Conservation (phyloP, 768 basidiomycete species). For the Boletus rufocinnamomeus region DNA sequence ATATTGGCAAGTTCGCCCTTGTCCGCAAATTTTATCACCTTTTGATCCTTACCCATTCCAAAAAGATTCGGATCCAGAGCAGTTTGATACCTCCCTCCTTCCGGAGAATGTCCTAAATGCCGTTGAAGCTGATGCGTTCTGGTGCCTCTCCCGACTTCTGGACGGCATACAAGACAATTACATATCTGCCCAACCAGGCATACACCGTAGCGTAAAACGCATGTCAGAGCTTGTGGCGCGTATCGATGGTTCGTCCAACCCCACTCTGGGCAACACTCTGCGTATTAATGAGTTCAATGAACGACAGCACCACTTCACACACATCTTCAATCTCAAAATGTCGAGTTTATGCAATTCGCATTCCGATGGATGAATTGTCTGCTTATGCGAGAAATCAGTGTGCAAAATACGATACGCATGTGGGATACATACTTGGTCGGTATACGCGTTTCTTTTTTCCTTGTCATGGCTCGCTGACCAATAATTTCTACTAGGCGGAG, state of each 20-base stretch:
- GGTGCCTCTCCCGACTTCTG: slow-evolving; percentile 93
- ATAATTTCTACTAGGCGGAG: slow-evolving; percentile 68
- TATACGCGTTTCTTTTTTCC: slow-evolving; percentile 7
- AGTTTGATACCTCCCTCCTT: slow-evolving; percentile 78
- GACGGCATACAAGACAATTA: slow-evolving; percentile 99
- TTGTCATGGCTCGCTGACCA: not conserved
- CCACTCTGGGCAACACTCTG: not conserved
- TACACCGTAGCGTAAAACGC: slow-evolving; percentile 87
- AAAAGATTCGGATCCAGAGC: slow-evolving; percentile 87
- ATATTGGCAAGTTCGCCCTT: slow-evolving; percentile 66
- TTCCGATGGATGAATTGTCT: slow-evolving; percentile 99
- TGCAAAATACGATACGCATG: slow-evolving; percentile 96
- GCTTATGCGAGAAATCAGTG: slow-evolving; percentile 96
- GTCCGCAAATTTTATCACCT: not conserved
- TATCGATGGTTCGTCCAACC: slow-evolving; percentile 71
- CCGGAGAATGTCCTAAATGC: slow-evolving; percentile 74
- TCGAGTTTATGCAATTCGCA: slow-evolving; percentile 99
- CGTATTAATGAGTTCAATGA: not conserved
- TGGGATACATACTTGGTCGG: slow-evolving; percentile 99
- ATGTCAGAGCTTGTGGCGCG: slow-evolving; percentile 93
- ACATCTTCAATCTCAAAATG: slow-evolving; percentile 87
- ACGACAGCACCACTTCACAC: slow-evolving; percentile 74
- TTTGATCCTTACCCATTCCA: slow-evolving; percentile 5
- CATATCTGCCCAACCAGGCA: slow-evolving; percentile 94
- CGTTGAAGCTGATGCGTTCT: slow-evolving; percentile 96